Base-by-base conservation (phyloP, 805 yeast species). In the Zygotorulaspora chibaensis region DNA sequence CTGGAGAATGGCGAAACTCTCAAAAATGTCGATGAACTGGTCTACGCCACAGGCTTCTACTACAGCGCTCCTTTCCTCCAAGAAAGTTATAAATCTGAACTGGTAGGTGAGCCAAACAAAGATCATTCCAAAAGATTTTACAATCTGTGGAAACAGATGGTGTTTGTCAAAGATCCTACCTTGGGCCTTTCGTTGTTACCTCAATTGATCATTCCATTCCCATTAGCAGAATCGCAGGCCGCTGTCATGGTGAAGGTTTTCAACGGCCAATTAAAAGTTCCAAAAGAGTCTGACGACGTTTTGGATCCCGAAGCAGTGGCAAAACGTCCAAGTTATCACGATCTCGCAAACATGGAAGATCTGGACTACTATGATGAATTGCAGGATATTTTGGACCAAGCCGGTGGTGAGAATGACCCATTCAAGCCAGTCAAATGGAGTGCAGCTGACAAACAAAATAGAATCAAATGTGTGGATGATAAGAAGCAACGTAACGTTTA, bases 161-260 rank as follows among this genome's bases (percentile, higher is more conserved):
- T 83, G 38, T 76, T 77, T 53, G 68, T 71, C 23, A 65, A 70
- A 13, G 85, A 84, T 51, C 87, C 89, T 0, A 76, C 85, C 1
- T 56, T 87, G 27, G 80, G 81, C 0, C 72, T 84, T 28, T 72
- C 84, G 29, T 83, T 85, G 1, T 64, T 82, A 12, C 84, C 86
- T 2, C 70, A 79, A 33, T 75, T 77, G 50, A 79, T 80, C 3
- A 66, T 83, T 0, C 86, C 88, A 5, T 80, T 82, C 50, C 72
- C 86, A 42, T 66, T 76, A 1, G 75, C 84, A 12, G 81, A 77
- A 55, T 67, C 77, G 40, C 93, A 86, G 58, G 87, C 84, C 0
- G 71, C 81, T 7, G 74, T 81, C 57, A 68, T 85, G 26, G 77
- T 85, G 2, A 71, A 88, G 46, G 79, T 80, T 2, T 79, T 84